Evolutionary conservation across 805 yeast species (phyloP).

Genomic region (Huiozyma sinensis): DNA sequence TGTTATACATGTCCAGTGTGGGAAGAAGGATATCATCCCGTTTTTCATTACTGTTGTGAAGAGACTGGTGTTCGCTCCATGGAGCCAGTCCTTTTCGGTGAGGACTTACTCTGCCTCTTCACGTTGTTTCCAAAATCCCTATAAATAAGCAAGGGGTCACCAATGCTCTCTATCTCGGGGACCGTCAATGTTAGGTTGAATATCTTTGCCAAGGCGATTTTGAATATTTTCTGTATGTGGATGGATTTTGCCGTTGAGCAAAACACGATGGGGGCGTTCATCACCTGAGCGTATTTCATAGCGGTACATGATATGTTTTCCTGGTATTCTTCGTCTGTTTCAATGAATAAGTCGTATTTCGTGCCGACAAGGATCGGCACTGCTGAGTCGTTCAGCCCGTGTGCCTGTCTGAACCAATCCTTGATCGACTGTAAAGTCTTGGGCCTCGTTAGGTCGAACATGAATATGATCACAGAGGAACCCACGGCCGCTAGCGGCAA

Average conservation of each 20-base stretch:
- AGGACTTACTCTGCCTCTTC: background rate
- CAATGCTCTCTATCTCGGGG: conserved; percentile 73
- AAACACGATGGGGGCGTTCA: conserved; percentile 75
- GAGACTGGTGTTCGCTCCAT: too few species aligned
- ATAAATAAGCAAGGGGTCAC: conserved; percentile 81
- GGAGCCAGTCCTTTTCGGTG: background rate
- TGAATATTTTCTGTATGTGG: conserved; percentile 86
- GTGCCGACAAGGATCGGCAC: conserved; percentile 88
- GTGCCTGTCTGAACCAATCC: conserved; percentile 87
- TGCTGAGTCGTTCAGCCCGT: conserved; percentile 82
- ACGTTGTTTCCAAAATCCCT: conserved; percentile 11
- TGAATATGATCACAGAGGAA: conserved; percentile 79
- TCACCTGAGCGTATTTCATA: conserved; percentile 70
- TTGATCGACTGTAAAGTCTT: conserved; percentile 73
- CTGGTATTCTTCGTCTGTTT: conserved; percentile 66
- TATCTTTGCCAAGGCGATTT: conserved; percentile 78
- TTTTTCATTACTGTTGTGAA: background rate
- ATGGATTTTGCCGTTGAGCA: conserved; percentile 87
- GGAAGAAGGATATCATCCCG: too few species aligned
- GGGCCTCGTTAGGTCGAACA: conserved; percentile 80
- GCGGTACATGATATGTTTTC: conserved; percentile 72
- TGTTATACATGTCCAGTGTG: too few species aligned
- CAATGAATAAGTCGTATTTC: conserved; percentile 77
- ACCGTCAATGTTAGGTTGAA: conserved; percentile 73
- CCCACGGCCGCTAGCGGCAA: conserved; percentile 83